Evolutionary conservation across 1,284 basidiomycete genomes (phyloP).

Genomic region (Heterobasidion annosum): DNA sequence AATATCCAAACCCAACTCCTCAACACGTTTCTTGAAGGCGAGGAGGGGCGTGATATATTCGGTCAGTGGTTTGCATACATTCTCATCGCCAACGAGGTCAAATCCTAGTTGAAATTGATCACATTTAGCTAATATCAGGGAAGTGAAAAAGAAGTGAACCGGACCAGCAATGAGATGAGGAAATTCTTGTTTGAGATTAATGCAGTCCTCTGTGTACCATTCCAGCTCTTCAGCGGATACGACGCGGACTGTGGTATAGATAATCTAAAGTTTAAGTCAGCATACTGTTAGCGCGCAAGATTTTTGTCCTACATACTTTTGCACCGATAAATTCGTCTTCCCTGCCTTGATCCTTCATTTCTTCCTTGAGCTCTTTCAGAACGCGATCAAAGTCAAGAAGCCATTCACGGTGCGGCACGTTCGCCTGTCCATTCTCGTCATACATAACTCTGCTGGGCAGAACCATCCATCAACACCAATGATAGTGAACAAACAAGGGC

Average conservation of each 20-base stretch:
- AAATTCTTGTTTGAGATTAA: constrained; percentile 64
- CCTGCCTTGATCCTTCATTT: constrained; percentile 41
- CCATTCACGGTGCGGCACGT: constrained; percentile 55
- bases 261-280: constrained; percentile 34
- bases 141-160: constrained; percentile 5
- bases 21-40: constrained; percentile 47
- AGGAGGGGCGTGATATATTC: constrained; percentile 58
- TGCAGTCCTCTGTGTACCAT: constrained; percentile 66
- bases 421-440: constrained; percentile 45
- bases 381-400: constrained; percentile 48
- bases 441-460: constrained; percentile 29
- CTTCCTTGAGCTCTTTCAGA: constrained; percentile 43
- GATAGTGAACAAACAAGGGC: neutral
- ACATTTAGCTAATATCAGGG: neutral
- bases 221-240: constrained; percentile 50
- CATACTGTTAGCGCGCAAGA: neutral
- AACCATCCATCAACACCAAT: neutral
- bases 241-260: constrained; percentile 60
- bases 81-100: constrained; percentile 75
- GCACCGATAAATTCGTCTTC: constrained; percentile 57
- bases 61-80: constrained; percentile 49
- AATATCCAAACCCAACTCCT: constrained; percentile 52
- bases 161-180: constrained; percentile 64
- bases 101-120: constrained; percentile 40
- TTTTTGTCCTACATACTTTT: constrained; percentile 28